Evolutionary conservation across 2,329 filamentous ascomycete genomes (phyloP).

Genomic region (Hypoxylon sp.): DNA sequence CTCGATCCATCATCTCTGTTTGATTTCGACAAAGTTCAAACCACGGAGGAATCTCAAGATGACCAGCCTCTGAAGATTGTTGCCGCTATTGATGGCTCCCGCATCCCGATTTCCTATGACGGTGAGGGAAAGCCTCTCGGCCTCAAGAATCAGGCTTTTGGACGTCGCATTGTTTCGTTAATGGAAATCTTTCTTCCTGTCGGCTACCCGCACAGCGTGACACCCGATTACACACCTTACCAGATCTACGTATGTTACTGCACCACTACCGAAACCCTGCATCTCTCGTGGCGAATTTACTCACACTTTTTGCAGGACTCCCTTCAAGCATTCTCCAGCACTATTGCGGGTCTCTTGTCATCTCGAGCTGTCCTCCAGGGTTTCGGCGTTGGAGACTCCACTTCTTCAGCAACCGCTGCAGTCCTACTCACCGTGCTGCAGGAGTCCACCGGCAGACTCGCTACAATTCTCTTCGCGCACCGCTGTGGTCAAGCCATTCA

Average conservation of each 20-base stretch:
- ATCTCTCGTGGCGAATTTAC: slow-evolving; percentile 1
- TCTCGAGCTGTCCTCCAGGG: slow-evolving; percentile 85
- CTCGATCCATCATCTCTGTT: too few species aligned
- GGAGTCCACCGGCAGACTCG: slow-evolving; percentile 83
- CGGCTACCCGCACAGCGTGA: slow-evolving; percentile 91
- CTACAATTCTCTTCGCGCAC: slow-evolving; percentile 90
- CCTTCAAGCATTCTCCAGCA: slow-evolving; percentile 86
- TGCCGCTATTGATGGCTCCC: slow-evolving; percentile 50
- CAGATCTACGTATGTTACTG: slow-evolving; percentile 63
- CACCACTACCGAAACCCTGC: background rate
- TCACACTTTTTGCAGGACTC: slow-evolving; percentile 68
- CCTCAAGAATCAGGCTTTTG: slow-evolving; percentile 39
- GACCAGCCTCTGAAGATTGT: slow-evolving; percentile 41
- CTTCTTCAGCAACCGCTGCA: slow-evolving; percentile 83
- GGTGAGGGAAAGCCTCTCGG: slow-evolving; percentile 58
- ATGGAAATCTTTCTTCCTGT: slow-evolving; percentile 86
- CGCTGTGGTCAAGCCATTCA: slow-evolving; percentile 85
- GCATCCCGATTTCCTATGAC: slow-evolving; percentile 66
- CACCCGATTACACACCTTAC: slow-evolving; percentile 84
- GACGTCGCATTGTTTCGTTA: slow-evolving; percentile 55
- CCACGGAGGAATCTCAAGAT: background rate
- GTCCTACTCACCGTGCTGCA: slow-evolving; percentile 87
- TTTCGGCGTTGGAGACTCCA: slow-evolving; percentile 86
- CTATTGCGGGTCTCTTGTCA: slow-evolving; percentile 83
- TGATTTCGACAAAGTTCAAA: background rate